Evolutionary conservation across 306 rosid genomes (phyloP).

Genomic region (Inga oerstediana): DNA sequence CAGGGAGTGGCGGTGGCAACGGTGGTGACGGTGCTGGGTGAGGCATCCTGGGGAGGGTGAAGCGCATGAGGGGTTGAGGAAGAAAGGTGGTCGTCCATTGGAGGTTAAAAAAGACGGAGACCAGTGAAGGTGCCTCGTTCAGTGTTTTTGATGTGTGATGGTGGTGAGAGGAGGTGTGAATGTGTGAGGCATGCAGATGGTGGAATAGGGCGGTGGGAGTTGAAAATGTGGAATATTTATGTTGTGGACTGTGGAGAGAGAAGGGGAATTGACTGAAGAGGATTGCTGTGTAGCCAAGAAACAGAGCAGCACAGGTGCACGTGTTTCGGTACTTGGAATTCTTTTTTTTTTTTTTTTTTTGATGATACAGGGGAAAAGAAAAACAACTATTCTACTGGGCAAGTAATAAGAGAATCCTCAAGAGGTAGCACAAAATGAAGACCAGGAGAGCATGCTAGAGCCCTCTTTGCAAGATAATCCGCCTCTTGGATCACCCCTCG

Average conservation of each 20-base stretch:
- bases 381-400: too few relatives aligned
- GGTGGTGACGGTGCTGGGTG: conserved; percentile 37
- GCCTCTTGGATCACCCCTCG: too few relatives aligned
- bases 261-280: conserved; percentile 5
- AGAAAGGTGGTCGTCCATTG: conserved; percentile 43
- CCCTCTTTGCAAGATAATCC: too few relatives aligned
- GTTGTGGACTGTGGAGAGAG: not conserved
- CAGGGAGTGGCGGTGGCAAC: conserved; percentile 28
- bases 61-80: conserved; percentile 19
- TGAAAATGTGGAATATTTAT: conserved; percentile 12
- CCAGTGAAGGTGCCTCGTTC: conserved; percentile 62
- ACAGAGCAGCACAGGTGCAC: conserved; percentile 34
- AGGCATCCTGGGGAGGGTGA: conserved; percentile 40
- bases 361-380: too few relatives aligned
- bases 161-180: conserved; percentile 36
- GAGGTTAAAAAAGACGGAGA: conserved; percentile 40
- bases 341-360: too few relatives aligned
- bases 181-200: conserved; percentile 65
- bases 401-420: too few relatives aligned
- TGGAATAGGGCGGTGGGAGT: conserved; percentile 85
- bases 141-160: conserved; percentile 50
- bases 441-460: too few relatives aligned
- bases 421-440: too few relatives aligned
- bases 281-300: conserved; percentile 52
- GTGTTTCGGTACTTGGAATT: conserved; percentile 59